Percentiles rank a stretch among this genome's conserved stretches.
phyloP scores from a whole-genome alignment of 2,329 filamentous ascomycete species.

The Trichoderma gracile region DNA sequence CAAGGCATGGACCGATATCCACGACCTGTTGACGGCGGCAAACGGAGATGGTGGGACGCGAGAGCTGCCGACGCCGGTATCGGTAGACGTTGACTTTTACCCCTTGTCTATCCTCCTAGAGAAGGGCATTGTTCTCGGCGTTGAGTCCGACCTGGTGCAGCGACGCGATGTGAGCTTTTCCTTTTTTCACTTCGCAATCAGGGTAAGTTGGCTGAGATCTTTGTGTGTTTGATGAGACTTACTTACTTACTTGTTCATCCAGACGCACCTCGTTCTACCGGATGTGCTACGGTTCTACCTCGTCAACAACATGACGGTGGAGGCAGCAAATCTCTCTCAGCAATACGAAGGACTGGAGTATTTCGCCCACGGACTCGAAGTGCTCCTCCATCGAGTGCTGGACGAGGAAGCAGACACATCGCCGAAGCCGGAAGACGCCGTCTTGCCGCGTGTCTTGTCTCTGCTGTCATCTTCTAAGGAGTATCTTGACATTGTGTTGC shows the following conservation, averaged over 20 bases:
- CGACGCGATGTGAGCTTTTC: conserved; percentile 89
- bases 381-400: conserved; percentile 87
- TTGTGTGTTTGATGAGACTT: too few relatives aligned
- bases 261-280: conserved; percentile 92
- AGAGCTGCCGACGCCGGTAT: conserved; percentile 72
- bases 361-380: conserved; percentile 88
- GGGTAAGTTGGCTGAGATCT: conserved; percentile 59
- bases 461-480: conserved; percentile 72
- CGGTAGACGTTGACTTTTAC: conserved; percentile 90
- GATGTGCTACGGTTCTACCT: conserved; percentile 82
- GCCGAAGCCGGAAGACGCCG: conserved; percentile 62
- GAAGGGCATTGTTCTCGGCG: conserved; percentile 85
- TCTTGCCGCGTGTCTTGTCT: conserved; percentile 64
- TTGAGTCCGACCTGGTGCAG: conserved; percentile 92
- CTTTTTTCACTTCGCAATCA: conserved; percentile 81
- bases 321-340: conserved; percentile 78
- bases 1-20: conserved; percentile 84
- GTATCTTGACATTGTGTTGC: conserved; percentile 93
- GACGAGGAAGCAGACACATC: conserved; percentile 87
- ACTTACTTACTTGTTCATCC: conserved; percentile 2
- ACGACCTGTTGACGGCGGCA: conserved; percentile 75
- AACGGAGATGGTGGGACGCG: conserved; percentile 63
- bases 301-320: conserved; percentile 70
- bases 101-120: conserved; percentile 83
- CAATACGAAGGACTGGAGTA: conserved; percentile 87